phyloP scores from a whole-genome alignment of 352 stramenopile genomes.

The Phytophthora ohioensis region DNA sequence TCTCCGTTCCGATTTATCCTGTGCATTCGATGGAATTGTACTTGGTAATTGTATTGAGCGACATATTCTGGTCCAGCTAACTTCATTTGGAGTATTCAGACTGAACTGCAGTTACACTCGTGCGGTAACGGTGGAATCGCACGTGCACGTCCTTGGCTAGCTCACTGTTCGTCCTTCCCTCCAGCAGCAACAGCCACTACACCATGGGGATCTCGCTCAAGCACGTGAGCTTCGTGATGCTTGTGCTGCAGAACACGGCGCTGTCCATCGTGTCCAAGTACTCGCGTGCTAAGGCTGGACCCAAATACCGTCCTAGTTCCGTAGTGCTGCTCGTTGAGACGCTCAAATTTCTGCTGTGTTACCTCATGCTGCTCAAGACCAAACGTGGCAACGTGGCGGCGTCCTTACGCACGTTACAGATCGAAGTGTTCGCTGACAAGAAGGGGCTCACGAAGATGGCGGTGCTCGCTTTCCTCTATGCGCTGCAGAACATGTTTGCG shows the following conservation, averaged over 20 bases:
- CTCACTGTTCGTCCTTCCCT: conserved; percentile 26
- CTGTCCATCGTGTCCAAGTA: conserved; percentile 91
- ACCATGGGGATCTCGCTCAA: conserved; percentile 65
- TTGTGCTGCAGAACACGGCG: conserved; percentile 89
- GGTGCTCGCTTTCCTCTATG: conserved; percentile 87
- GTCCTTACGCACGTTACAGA: conserved; percentile 67
- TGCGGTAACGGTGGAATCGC: conserved; percentile 22
- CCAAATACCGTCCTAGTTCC: conserved; percentile 87
- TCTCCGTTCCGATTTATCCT: conserved; percentile 2
- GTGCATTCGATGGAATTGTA: background rate
- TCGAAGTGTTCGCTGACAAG: conserved; percentile 84
- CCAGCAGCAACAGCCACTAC: background rate
- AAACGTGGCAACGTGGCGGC: conserved; percentile 68
- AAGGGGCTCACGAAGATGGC: conserved; percentile 87
- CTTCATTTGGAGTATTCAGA: conserved; percentile 16
- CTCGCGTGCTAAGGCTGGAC: conserved; percentile 67
- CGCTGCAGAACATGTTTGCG: conserved; percentile 89
- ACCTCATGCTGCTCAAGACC: conserved; percentile 69
- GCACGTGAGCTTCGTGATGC: conserved; percentile 86
- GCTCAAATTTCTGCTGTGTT: conserved; percentile 87
- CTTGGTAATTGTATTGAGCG: background rate
- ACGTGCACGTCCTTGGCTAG: background rate
- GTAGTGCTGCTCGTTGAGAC: conserved; percentile 85
- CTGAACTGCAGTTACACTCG: conserved; percentile 2
- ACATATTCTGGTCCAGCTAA: conserved; percentile 7